phyloP scores from a whole-genome alignment of 2,329 filamentous ascomycete species.

The Pseudogymnoascus sp. region DNA sequence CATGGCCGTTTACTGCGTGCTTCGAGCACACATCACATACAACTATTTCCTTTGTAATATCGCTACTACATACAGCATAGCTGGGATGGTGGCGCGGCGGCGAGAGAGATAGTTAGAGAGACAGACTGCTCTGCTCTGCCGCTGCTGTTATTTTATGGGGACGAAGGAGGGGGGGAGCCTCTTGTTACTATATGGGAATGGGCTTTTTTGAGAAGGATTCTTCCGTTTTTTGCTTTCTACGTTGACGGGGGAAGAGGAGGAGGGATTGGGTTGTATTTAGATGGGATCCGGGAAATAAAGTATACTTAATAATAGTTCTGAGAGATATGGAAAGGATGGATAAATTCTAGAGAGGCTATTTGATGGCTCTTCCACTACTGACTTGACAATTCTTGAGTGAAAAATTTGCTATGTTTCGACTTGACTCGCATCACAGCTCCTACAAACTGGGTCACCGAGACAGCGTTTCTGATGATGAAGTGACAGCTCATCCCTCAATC shows the following conservation, averaged over 20 bases:
- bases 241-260: not conserved
- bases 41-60: constrained; percentile 5
- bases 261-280: constrained; percentile 2
- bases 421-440: not conserved
- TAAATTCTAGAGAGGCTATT: not conserved
- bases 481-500: not conserved
- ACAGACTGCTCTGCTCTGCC: not conserved
- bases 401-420: not conserved
- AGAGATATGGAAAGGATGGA: not conserved
- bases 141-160: not conserved
- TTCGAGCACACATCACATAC: not conserved
- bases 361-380: not conserved
- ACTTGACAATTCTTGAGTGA: not conserved
- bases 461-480: no score
- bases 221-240: not conserved
- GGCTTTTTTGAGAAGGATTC: not conserved
- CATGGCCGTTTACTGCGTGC: not conserved
- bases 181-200: constrained; percentile 6
- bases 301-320: not conserved
- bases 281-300: not conserved
- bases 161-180: not conserved
- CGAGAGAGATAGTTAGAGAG: not conserved
- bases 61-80: not conserved
- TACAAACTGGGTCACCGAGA: not conserved
- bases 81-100: not conserved